Evolutionary conservation across 768 basidiomycete genomes (phyloP).

Genomic region (Termitomyces sp.): DNA sequence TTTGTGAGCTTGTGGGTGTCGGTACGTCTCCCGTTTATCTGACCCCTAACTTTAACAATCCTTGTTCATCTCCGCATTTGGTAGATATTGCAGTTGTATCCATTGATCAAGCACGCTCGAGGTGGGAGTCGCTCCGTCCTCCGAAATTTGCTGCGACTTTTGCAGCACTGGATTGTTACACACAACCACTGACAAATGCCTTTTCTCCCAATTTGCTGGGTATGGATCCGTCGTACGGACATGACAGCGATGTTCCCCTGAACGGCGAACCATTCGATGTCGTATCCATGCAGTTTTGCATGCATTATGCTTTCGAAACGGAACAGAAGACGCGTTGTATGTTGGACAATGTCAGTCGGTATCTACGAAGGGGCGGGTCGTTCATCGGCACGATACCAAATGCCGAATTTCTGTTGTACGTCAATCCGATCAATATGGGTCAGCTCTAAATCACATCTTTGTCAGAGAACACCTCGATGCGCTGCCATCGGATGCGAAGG

Average conservation of each 20-base stretch:
- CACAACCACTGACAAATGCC: constrained; percentile 62
- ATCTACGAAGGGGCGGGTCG: constrained; percentile 79
- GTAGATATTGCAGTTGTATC: constrained; percentile 89
- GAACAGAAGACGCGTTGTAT: constrained; percentile 82
- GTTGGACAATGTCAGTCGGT: constrained; percentile 83
- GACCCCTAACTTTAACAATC: not conserved
- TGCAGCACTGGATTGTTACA: constrained; percentile 86
- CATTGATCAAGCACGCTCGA: constrained; percentile 77
- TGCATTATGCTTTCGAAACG: constrained; percentile 99
- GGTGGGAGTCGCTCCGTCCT: constrained; percentile 50
- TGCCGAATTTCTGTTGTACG: constrained; percentile 77
- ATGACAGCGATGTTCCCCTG: constrained; percentile 6
- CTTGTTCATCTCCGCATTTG: not conserved
- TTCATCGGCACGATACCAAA: constrained; percentile 98
- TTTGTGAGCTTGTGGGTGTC: constrained; percentile 74
- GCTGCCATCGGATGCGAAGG: constrained; percentile 58
- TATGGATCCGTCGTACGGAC: constrained; percentile 15
- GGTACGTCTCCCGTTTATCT: constrained; percentile 41
- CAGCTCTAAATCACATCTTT: constrained; percentile 2
- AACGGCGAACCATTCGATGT: constrained; percentile 73
- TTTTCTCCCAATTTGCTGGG: constrained; percentile 57
- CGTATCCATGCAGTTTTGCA: constrained; percentile 98
- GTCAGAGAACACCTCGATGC: constrained; percentile 66
- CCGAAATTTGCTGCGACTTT: constrained; percentile 76
- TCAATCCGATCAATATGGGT: constrained; percentile 15